These are phyloP conservation scores for Mycena rebaudengoi DNA, from an alignment of 768 basidiomycete genomes.

Conservation along the genomic window DNA sequence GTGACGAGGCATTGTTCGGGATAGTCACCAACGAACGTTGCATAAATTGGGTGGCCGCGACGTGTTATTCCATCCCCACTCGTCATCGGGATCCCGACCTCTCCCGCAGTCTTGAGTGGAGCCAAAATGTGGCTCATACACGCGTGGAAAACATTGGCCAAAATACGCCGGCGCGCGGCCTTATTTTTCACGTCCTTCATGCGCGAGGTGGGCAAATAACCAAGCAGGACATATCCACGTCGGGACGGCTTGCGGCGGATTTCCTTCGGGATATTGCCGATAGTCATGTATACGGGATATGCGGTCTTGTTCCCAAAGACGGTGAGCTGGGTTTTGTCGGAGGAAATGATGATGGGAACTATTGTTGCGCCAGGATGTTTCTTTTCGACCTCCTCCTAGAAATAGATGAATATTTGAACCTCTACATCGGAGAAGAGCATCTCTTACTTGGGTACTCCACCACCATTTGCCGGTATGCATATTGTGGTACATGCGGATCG, in stretches of 20 bases:
- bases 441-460: constrained; percentile 44
- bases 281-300: too few relatives aligned
- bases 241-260: too few relatives aligned
- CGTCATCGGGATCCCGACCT: constrained; percentile 4
- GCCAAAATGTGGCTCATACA: constrained; percentile 34
- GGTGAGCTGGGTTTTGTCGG: too few relatives aligned
- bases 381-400: background rate
- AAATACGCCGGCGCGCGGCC: constrained; percentile 9
- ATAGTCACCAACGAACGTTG: too few relatives aligned
- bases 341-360: too few relatives aligned
- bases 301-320: too few relatives aligned
- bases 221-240: constrained; percentile 32
- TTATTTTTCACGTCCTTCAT: constrained; percentile 29
- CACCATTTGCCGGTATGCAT: constrained; percentile 47
- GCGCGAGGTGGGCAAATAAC: constrained; percentile 40
- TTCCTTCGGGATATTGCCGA: too few relatives aligned
- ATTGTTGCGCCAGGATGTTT: too few relatives aligned
- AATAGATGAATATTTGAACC: background rate
- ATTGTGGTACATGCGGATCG: constrained; percentile 35
- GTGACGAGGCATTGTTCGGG: too few relatives aligned
- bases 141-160: constrained; percentile 41
- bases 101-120: constrained; percentile 28
- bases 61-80: constrained; percentile 38
- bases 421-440: background rate
- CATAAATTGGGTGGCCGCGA: too few relatives aligned